phyloP scores from a whole-genome alignment of 1,284 basidiomycete species.

The Fomes fomentarius region DNA sequence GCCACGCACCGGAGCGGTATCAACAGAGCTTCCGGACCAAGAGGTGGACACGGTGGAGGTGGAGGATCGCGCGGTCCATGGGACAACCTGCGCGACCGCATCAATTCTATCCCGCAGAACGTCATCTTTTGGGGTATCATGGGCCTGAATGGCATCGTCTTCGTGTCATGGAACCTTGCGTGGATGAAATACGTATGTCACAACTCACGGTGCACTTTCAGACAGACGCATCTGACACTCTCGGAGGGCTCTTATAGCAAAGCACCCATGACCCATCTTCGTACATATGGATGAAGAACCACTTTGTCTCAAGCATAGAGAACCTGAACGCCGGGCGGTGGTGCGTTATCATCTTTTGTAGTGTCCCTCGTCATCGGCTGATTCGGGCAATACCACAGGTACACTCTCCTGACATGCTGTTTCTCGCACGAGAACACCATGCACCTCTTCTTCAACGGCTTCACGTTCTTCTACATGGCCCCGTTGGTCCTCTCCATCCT shows the following conservation, averaged over 20 bases:
- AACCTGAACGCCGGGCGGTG: constrained; percentile 74
- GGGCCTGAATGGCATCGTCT: constrained; percentile 48
- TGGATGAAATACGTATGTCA: constrained; percentile 41
- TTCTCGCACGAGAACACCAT: constrained; percentile 71
- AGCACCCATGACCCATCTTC: constrained; percentile 50
- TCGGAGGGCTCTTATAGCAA: constrained; percentile 17
- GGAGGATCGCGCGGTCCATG: constrained; percentile 23
- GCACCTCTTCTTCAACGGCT: constrained; percentile 81
- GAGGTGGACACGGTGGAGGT: constrained; percentile 11
- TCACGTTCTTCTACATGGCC: constrained; percentile 83
- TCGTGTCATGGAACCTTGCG: constrained; percentile 45
- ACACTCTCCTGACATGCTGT: constrained; percentile 76
- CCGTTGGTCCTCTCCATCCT: constrained; percentile 69
- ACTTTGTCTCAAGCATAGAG: constrained; percentile 67
- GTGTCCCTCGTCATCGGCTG: too few relatives aligned
- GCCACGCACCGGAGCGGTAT: constrained; percentile 32
- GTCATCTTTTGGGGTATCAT: constrained; percentile 49
- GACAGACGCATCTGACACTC: neutral
- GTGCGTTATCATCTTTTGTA: constrained; percentile 47
- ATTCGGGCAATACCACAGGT: constrained; percentile 47
- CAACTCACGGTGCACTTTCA: too few relatives aligned
- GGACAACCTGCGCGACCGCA: constrained; percentile 25
- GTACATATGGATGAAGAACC: constrained; percentile 61
- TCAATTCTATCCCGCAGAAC: constrained; percentile 42
- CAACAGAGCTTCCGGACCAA: neutral